Evolutionary conservation across 2,329 filamentous ascomycete species (phyloP).

Genomic region (Aspergillus tubingensis): DNA sequence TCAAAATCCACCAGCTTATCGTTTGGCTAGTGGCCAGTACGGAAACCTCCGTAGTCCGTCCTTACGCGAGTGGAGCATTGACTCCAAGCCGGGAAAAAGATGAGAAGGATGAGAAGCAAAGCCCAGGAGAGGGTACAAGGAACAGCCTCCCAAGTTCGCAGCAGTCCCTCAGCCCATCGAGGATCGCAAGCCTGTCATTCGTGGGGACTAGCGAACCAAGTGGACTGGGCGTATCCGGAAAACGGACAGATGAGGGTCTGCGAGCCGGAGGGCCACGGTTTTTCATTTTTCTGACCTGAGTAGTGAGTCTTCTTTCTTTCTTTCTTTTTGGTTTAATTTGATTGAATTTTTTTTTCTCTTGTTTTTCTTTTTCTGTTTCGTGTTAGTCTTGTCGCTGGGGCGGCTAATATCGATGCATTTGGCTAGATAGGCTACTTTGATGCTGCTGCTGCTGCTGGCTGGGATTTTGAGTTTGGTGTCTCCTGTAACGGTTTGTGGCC

Average conservation of each 20-base stretch:
- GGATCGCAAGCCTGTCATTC: constrained; percentile 18
- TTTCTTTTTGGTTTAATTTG: no score
- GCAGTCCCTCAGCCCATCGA: constrained; percentile 10
- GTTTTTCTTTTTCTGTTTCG: no score
- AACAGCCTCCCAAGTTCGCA: constrained; percentile 7
- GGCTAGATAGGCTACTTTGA: neutral
- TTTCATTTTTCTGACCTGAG: neutral
- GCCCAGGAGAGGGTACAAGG: neutral
- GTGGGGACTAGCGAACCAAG: constrained; percentile 18
- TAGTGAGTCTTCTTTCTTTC: neutral
- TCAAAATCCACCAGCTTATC: constrained; percentile 7
- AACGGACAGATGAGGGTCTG: constrained; percentile 18
- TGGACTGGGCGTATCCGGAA: constrained; percentile 11
- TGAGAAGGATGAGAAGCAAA: constrained; percentile 1
- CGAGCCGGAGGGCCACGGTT: constrained; percentile 3
- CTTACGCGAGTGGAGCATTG: neutral
- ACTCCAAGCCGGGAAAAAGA: constrained; percentile 6
- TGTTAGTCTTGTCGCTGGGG: neutral
- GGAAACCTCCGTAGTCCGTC: constrained; percentile 1
- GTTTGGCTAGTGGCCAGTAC: constrained; percentile 4
- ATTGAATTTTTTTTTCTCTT: no score
- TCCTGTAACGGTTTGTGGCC: constrained; percentile 4
- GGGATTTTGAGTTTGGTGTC: neutral
- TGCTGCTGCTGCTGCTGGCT: neutral
- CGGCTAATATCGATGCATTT: neutral